Percentiles rank a stretch among this genome's conserved stretches.
Evolutionary conservation across 2,329 filamentous ascomycete species (phyloP).

Genomic region (Lecanicillium sp.): DNA sequence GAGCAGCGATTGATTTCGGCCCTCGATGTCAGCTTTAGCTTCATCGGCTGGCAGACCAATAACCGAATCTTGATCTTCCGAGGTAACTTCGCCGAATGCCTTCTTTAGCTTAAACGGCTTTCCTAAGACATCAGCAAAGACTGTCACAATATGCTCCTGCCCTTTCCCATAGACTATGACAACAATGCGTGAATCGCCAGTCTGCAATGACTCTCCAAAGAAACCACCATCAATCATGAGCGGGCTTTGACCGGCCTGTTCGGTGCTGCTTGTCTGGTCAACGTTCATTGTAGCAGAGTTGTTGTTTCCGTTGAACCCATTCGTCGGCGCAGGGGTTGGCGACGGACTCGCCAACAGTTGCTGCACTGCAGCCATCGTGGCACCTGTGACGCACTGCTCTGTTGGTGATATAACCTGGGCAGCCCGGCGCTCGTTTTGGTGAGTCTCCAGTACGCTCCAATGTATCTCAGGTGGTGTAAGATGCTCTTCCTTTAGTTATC

Average conservation of each 20-base stretch:
- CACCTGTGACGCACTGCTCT: no score
- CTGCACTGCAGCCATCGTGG: slow-evolving; percentile 30
- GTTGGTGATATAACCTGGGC: no score
- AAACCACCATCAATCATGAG: slow-evolving; percentile 27
- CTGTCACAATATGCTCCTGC: slow-evolving; percentile 65
- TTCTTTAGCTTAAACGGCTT: slow-evolving; percentile 58
- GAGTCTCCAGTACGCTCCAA: no score
- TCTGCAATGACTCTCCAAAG: slow-evolving; percentile 38
- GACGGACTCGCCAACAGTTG: slow-evolving; percentile 26
- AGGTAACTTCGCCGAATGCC: slow-evolving; percentile 45
- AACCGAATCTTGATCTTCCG: slow-evolving; percentile 54
- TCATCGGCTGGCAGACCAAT: slow-evolving; percentile 55
- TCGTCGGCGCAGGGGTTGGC: slow-evolving; percentile 17
- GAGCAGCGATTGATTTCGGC: slow-evolving; percentile 50
- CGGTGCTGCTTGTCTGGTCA: slow-evolving; percentile 26
- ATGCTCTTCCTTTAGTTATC: no score
- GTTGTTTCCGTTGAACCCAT: slow-evolving; percentile 15
- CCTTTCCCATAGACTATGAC: slow-evolving; percentile 63
- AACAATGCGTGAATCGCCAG: slow-evolving; percentile 50
- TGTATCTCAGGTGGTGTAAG: no score
- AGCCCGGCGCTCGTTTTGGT: no score
- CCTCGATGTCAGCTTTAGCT: slow-evolving; percentile 49
- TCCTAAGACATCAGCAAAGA: slow-evolving; percentile 73
- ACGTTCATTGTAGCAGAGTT: slow-evolving; percentile 20
- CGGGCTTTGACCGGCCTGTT: slow-evolving; percentile 26